Evolutionary conservation across 441 rosid genomes (phyloP).

Genomic region (Erodium texanum): DNA sequence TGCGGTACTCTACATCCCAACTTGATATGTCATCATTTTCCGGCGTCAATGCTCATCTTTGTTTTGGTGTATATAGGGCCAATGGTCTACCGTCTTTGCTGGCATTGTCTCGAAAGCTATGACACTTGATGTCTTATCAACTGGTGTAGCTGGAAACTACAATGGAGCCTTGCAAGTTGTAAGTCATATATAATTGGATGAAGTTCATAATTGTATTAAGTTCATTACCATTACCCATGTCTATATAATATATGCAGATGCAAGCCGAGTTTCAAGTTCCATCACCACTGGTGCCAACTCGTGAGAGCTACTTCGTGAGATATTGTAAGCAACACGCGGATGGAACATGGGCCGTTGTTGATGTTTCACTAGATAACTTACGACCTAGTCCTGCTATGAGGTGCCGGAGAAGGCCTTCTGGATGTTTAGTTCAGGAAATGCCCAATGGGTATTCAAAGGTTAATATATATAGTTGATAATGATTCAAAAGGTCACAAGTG

Average conservation of each 20-base stretch:
- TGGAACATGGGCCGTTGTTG: constrained; percentile 85
- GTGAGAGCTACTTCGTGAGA: constrained; percentile 58
- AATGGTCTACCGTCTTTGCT: constrained; percentile 65
- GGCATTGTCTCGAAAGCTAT: constrained; percentile 65
- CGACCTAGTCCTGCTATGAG: constrained; percentile 41
- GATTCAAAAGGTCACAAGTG: neutral
- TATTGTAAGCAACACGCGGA: constrained; percentile 71
- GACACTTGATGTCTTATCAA: constrained; percentile 51
- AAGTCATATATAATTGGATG: too few relatives aligned
- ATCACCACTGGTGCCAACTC: constrained; percentile 64
- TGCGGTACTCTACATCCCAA: too few relatives aligned
- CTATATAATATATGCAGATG: constrained; percentile 36
- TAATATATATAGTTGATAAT: neutral
- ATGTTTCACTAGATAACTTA: constrained; percentile 74
- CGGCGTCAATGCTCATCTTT: too few relatives aligned
- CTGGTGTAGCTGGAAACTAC: constrained; percentile 57
- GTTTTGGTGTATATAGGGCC: constrained; percentile 35
- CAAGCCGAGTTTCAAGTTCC: constrained; percentile 69
- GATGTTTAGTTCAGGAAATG: constrained; percentile 72
- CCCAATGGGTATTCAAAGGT: constrained; percentile 76
- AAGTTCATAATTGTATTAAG: too few relatives aligned
- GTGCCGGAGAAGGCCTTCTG: constrained; percentile 77
- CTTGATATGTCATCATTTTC: too few relatives aligned
- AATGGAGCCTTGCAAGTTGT: constrained; percentile 93
- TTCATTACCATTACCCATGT: too few relatives aligned